Evolutionary conservation across 768 basidiomycete species (phyloP), one percentile per base, ranked within the genome.

Genomic region (Fistulinella prunicolor): DNA sequence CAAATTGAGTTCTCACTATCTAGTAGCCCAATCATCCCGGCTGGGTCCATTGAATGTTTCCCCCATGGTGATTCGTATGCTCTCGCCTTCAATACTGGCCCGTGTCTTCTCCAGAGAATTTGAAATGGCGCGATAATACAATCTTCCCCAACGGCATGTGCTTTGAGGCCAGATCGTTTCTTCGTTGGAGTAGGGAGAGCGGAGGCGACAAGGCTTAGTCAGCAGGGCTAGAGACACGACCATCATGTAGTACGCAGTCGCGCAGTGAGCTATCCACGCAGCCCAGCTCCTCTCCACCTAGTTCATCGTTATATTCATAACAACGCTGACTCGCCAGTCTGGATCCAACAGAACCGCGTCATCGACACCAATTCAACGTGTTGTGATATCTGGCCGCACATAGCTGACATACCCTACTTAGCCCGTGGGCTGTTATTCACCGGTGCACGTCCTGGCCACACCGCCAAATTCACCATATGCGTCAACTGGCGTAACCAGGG

Each of bases 71-170:
- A 44, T 54, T 4, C 2, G 9, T 22, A 7, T 28, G 6, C 7
- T 8, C 17, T 2, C 13, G 20, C 37, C 5, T 13, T 2, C 9
- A 1, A 38, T n/a, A 14, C 40, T 43, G 4, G 46, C 13, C 0
- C 20, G 20, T n/a, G 3, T 21, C n/a, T 32, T 35, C n/a, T 19
- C 14, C n/a, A 54, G 49, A 41, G 53, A 30, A 30, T 12, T 30
- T 54, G 49, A 6, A 13, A 1, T 54, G 49, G 32, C 32, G 43
- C 5, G 41, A 54, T 16, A 43, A 51, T 6, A 3, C 9, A 19
- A 28, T 54, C n/a, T 54, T 54, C 41, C 44, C 49, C 0, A 24
- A 46, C 6, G 49, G 41, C 0, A 1, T 29, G 21, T 51, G 49
- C 44, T 51, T 54, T 26, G 30, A 30, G 32, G 52, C 51, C 8